Percentiles rank a stretch among this genome's conserved stretches.
phyloP scores from a whole-genome alignment of 176 grass and related monocot genomes.

The Luzula sylvatica region DNA sequence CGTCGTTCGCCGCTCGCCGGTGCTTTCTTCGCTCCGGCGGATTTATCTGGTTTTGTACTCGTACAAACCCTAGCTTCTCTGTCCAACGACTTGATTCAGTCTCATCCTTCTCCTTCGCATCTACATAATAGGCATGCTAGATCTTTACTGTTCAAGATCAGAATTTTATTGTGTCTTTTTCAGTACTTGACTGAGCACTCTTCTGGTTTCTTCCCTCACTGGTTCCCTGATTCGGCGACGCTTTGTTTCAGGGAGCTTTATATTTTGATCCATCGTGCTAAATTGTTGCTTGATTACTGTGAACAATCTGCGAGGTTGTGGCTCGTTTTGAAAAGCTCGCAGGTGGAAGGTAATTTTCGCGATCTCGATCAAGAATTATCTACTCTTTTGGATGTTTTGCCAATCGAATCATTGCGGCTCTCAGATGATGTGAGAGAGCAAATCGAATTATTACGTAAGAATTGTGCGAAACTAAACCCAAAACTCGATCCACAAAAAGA shows the following conservation, averaged over 20 bases:
- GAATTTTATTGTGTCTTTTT: constrained; percentile 46
- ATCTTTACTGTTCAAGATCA: constrained; percentile 27
- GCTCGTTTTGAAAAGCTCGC: constrained; percentile 39
- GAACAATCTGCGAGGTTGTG: constrained; percentile 52
- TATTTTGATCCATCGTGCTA: constrained; percentile 82
- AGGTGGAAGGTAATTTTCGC: constrained; percentile 56
- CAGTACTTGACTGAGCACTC: constrained; percentile 9
- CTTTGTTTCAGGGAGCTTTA: constrained; percentile 95
- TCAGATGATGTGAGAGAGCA: constrained; percentile 40
- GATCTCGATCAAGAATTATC: constrained; percentile 82
- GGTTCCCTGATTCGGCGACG: constrained; percentile 33
- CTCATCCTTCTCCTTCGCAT: constrained; percentile 26
- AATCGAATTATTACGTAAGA: constrained; percentile 39
- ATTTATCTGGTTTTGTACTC: constrained; percentile 31
- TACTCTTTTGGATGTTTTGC: constrained; percentile 70
- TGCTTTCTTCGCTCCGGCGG: constrained; percentile 52
- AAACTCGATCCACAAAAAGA: constrained; percentile 48
- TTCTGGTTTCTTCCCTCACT: constrained; percentile 13
- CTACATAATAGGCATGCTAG: constrained; percentile 29
- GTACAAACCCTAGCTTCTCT: constrained; percentile 51
- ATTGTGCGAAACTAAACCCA: constrained; percentile 24
- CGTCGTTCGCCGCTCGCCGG: constrained; percentile 39
- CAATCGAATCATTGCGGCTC: constrained; percentile 40
- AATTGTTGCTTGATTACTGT: constrained; percentile 68
- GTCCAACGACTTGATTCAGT: constrained; percentile 13